Evolutionary conservation across 2,329 filamentous ascomycete species (phyloP).

Genomic region (Hymenoscyphus fraxineus): DNA sequence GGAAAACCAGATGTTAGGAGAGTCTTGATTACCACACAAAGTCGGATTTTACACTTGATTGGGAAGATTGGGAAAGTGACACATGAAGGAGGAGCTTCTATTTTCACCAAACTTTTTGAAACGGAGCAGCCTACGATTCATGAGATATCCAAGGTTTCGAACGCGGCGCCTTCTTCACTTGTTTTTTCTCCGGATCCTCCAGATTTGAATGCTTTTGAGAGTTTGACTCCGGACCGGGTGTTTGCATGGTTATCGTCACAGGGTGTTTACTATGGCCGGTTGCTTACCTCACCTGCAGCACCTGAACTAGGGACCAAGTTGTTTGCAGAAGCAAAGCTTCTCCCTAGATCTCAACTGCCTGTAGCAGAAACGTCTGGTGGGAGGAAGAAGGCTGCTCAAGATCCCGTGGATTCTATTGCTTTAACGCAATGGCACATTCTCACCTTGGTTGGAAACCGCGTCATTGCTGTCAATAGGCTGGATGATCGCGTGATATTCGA

Average conservation of each 20-base stretch:
- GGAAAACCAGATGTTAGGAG: conserved; percentile 67
- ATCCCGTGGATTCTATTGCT: conserved; percentile 73
- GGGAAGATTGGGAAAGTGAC: conserved; percentile 71
- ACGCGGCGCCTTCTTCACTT: conserved; percentile 60
- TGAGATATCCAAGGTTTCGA: conserved; percentile 61
- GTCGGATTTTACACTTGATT: conserved; percentile 73
- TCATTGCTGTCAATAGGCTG: conserved; percentile 82
- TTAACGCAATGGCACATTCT: conserved; percentile 94
- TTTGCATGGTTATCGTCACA: conserved; percentile 91
- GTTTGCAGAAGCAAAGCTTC: conserved; percentile 73
- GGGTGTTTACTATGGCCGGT: conserved; percentile 81
- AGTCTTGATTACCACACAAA: conserved; percentile 76
- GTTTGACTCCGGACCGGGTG: conserved; percentile 60
- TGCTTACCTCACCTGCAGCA: conserved; percentile 59
- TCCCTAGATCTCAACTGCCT: conserved; percentile 70
- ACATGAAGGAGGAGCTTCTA: conserved; percentile 75
- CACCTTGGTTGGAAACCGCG: conserved; percentile 72
- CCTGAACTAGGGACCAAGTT: conserved; percentile 68
- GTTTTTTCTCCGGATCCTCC: conserved; percentile 72
- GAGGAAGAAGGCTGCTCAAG: conserved; percentile 61
- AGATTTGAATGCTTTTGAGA: conserved; percentile 51
- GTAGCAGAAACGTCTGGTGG: conserved; percentile 62
- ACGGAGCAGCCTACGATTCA: conserved; percentile 75
- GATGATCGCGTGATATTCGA: conserved; percentile 85
- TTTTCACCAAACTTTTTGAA: conserved; percentile 87